These are phyloP conservation scores for Leccinum pachyderme DNA, from an alignment of 1,284 basidiomycete genomes.

Conservation along the genomic window DNA sequence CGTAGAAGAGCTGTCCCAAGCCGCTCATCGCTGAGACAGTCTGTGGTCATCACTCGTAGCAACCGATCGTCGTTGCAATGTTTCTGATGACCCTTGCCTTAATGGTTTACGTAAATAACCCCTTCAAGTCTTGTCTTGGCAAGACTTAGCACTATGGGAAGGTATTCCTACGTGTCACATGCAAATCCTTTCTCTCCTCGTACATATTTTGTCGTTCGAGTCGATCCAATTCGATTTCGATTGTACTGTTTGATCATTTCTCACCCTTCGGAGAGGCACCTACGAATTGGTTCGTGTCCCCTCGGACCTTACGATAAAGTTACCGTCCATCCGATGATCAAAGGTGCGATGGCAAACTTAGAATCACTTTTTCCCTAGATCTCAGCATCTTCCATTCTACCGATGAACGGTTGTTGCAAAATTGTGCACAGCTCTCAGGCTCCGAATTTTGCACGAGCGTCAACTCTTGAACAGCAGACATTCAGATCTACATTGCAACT, in stretches of 20 bases:
- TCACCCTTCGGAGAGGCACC: background rate
- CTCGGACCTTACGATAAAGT: background rate
- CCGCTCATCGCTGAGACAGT: conserved; percentile 26
- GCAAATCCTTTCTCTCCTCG: conserved; percentile 1
- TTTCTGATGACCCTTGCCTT: background rate
- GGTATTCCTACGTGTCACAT: conserved; percentile 6
- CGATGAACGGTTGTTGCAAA: background rate
- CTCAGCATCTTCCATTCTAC: background rate
- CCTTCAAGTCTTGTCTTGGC: background rate
- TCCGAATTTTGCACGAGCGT: background rate
- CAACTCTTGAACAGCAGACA: background rate
- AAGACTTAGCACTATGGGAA: background rate
- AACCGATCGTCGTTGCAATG: conserved; percentile 3
- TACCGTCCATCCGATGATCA: background rate
- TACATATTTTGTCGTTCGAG: conserved; percentile 4
- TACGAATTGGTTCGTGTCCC: background rate
- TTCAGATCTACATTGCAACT: background rate
- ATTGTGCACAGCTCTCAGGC: background rate
- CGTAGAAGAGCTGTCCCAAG: conserved; percentile 31
- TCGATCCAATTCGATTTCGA: conserved; percentile 7
- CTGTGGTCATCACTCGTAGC: background rate
- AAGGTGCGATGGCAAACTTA: conserved; percentile 1
- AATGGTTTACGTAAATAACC: background rate
- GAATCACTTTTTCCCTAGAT: conserved; percentile 3
- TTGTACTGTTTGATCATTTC: background rate